These are phyloP conservation scores for Coniosporium apollinis DNA, from an alignment of 495 filamentous ascomycete genomes.

Conservation along the genomic window DNA sequence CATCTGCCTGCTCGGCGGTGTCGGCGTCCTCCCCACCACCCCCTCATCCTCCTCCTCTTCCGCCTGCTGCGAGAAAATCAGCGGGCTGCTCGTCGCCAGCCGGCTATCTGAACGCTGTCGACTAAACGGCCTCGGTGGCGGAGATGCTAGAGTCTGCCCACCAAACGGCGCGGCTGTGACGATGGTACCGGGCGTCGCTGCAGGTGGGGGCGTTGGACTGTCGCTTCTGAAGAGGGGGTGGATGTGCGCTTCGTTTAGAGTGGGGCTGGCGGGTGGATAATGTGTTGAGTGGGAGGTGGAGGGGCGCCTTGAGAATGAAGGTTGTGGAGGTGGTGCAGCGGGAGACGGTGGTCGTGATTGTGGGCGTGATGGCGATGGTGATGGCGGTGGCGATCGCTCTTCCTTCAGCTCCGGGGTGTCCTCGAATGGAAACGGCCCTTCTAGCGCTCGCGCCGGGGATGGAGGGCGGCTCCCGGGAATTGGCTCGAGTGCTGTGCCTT, in stretches of 20 bases:
- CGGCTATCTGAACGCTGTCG: too few relatives aligned
- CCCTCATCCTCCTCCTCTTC: too few relatives aligned
- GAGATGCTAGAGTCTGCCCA: slow-evolving; percentile 37
- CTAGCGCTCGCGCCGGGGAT: slow-evolving; percentile 20
- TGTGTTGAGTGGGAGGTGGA: slow-evolving; percentile 5
- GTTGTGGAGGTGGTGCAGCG: slow-evolving; percentile 4
- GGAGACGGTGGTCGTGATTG: slow-evolving; percentile 2
- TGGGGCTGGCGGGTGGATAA: slow-evolving; percentile 13
- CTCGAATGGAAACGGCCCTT: slow-evolving; percentile 14
- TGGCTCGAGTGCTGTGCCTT: slow-evolving; percentile 35
- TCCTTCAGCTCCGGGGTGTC: not conserved
- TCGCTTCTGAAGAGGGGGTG: slow-evolving; percentile 72
- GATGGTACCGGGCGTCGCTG: slow-evolving; percentile 47
- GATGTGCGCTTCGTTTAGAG: slow-evolving; percentile 52
- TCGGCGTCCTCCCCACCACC: too few relatives aligned
- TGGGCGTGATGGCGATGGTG: slow-evolving; percentile 3
- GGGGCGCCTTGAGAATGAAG: slow-evolving; percentile 4
- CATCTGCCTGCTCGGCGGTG: too few relatives aligned
- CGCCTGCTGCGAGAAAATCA: too few relatives aligned
- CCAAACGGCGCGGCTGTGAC: slow-evolving; percentile 56
- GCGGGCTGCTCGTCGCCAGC: too few relatives aligned
- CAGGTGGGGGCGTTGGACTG: slow-evolving; percentile 52
- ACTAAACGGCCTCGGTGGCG: too few relatives aligned
- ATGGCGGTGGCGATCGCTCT: slow-evolving; percentile 4
- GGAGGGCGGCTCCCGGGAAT: slow-evolving; percentile 39